These are phyloP conservation scores for Heracleum sosnowskyi DNA, from an alignment of 129 eudicot genomes.

Conservation along the genomic window DNA sequence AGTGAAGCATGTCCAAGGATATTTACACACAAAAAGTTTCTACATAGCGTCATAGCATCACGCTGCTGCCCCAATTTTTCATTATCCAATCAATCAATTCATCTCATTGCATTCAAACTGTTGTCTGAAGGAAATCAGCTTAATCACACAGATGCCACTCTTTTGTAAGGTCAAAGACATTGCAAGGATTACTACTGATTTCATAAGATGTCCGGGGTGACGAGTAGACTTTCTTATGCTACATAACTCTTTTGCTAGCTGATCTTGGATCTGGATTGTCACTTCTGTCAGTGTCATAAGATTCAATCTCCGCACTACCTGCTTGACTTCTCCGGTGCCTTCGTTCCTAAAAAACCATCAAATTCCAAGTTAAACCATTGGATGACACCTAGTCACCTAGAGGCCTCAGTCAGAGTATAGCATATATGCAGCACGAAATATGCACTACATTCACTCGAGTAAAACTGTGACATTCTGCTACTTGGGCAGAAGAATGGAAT, in stretches of 20 bases:
- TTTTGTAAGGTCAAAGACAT: neutral
- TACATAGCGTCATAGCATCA: neutral
- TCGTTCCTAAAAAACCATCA: constrained; percentile 50
- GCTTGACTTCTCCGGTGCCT: constrained; percentile 71
- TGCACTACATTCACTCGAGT: neutral
- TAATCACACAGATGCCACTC: neutral
- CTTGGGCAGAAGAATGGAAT: neutral
- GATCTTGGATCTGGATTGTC: constrained; percentile 65
- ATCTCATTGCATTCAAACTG: neutral
- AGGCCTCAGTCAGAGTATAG: neutral
- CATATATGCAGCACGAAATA: neutral
- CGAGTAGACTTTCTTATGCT: constrained; percentile 4
- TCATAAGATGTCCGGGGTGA: neutral
- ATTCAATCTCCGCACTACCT: constrained; percentile 61
- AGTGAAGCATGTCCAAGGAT: neutral
- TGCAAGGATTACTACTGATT: neutral
- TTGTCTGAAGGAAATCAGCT: neutral
- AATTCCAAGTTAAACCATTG: neutral
- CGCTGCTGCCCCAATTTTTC: neutral
- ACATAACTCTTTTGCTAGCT: constrained; percentile 40
- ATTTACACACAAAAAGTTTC: neutral
- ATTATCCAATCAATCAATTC: neutral
- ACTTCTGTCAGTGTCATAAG: constrained; percentile 78
- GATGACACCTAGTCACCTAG: neutral
- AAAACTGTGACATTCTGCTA: neutral